These are phyloP conservation scores for Skeletonema menzelii DNA, from an alignment of 108 stramenopile species.

Conservation along the genomic window DNA sequence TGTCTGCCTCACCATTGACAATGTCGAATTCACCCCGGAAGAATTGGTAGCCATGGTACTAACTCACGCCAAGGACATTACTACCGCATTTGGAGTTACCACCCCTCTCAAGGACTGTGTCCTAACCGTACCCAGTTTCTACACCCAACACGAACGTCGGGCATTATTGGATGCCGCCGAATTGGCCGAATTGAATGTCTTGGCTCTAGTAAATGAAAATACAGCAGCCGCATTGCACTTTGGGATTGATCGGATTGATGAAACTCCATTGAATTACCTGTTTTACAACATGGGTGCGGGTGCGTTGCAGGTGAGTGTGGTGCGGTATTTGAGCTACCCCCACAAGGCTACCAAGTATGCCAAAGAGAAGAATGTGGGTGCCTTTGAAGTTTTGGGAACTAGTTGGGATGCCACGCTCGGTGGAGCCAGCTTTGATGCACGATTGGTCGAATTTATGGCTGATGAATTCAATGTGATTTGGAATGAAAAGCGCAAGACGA, in stretches of 20 bases:
- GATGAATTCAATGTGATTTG: conserved; percentile 92
- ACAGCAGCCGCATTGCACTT: conserved; percentile 97
- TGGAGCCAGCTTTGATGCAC: conserved; percentile 86
- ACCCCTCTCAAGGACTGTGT: conserved; percentile 86
- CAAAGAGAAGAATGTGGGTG: conserved; percentile 89
- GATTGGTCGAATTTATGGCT: conserved; percentile 91
- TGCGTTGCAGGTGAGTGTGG: conserved; percentile 85
- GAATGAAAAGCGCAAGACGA: conserved; percentile 55
- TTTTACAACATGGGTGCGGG: conserved; percentile 99
- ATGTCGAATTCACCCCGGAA: conserved; percentile 87
- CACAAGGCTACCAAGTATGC: conserved; percentile 69
- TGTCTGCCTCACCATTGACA: conserved; percentile 66
- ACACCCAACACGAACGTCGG: conserved; percentile 92
- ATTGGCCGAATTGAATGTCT: conserved; percentile 94
- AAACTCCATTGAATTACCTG: conserved; percentile 75
- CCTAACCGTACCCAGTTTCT: conserved; percentile 95
- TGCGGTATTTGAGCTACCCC: conserved; percentile 74
- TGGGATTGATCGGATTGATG: conserved; percentile 94
- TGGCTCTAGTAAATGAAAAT: conserved; percentile 96
- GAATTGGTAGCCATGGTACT: conserved; percentile 98
- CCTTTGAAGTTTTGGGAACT: conserved; percentile 91
- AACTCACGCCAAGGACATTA: conserved; percentile 91
- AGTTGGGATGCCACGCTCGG: conserved; percentile 96
- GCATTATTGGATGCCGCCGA: conserved; percentile 94
- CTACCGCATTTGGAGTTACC: conserved; percentile 78